A percentile compares a stretch with the other conserved stretches of the same genome.
Conservation (phyloP, 2,329 filamentous ascomycete genomes). For the Sarocladium oryzae region DNA sequence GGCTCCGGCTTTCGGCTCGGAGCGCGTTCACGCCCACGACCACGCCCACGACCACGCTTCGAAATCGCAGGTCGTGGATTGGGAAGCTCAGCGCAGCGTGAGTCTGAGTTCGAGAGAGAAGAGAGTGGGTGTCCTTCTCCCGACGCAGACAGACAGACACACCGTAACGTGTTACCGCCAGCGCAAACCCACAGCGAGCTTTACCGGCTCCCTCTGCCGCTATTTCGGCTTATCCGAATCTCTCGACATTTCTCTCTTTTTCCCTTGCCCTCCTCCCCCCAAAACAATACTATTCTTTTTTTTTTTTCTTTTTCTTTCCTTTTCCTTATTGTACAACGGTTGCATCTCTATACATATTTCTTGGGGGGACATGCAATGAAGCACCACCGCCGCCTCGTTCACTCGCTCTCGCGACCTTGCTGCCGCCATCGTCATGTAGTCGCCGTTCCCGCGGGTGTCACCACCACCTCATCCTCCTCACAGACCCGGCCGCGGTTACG, state of each 20-base stretch:
- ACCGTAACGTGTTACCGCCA: too few relatives aligned
- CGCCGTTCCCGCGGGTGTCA: constrained; percentile 3
- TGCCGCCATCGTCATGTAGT: background rate
- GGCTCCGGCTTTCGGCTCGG: constrained; percentile 8
- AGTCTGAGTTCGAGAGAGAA: too few relatives aligned
- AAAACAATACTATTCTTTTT: background rate
- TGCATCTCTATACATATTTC: background rate
- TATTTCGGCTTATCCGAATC: background rate
- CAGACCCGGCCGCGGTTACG: too few relatives aligned
- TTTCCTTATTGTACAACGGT: too few relatives aligned
- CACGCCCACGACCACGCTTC: too few relatives aligned
- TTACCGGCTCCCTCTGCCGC: background rate
- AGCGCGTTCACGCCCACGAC: too few relatives aligned
- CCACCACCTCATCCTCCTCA: background rate
- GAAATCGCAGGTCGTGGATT: too few relatives aligned
- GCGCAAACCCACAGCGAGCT: too few relatives aligned
- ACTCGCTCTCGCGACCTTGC: background rate
- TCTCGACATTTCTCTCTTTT: too few relatives aligned
- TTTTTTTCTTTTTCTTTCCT: too few relatives aligned
- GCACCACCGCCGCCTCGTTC: background rate
- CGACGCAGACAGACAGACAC: background rate
- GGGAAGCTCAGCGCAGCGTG: too few relatives aligned
- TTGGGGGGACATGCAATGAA: background rate
- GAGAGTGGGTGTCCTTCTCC: constrained; percentile 7
- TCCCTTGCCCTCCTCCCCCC: background rate